Base-by-base conservation (phyloP, 805 yeast genomes). In the Candida dajiaensis region DNA sequence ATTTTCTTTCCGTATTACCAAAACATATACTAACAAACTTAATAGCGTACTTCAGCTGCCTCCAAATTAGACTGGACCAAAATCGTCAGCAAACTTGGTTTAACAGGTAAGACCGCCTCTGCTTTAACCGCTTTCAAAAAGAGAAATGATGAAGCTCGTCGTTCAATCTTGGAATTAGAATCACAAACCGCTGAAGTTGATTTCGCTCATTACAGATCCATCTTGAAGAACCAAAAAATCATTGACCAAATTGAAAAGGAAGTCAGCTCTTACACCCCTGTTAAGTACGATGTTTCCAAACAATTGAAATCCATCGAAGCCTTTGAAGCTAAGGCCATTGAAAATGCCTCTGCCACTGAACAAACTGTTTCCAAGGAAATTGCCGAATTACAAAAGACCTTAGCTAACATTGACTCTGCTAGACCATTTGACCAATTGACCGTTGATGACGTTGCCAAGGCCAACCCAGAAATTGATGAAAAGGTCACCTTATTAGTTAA, bases 371-470 rank as follows among this genome's bases (percentile, higher is more conserved):
- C 81, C 55, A 81, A 83, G 60, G 98, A 94, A 76, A 78, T 94
- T 63, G 73, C 77, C 57, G 89, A 89, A 61, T 81, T 94, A 67
- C 81, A 86, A 69, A 82, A 79, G 72, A 92, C 99, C 51, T 78
- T 94, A 67, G 80, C 81, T 68, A 92, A 94, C 78, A 94, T 94
- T 68, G 95, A 94, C 76, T 72, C 85, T 57, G 97, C 99, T 51
- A 88, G 98, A 78, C 96, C 99, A 62, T 90, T 94, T 65, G 97
- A 89, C 68, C 90, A 94, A 74, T 83, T 94, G 69, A 92, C 97
- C 46, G 90, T 92, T 53, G 97, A 89, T 54, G 99, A 94, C 61
- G 86, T 94, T 58, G 84, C 84, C 63, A 81, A 81, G 77, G 98
- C 97, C 55, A 87, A 94, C 76, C 98, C 99, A 62, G 98, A 94